Base-by-base conservation (phyloP, 805 yeast species). In the Teunomyces kruisii region DNA sequence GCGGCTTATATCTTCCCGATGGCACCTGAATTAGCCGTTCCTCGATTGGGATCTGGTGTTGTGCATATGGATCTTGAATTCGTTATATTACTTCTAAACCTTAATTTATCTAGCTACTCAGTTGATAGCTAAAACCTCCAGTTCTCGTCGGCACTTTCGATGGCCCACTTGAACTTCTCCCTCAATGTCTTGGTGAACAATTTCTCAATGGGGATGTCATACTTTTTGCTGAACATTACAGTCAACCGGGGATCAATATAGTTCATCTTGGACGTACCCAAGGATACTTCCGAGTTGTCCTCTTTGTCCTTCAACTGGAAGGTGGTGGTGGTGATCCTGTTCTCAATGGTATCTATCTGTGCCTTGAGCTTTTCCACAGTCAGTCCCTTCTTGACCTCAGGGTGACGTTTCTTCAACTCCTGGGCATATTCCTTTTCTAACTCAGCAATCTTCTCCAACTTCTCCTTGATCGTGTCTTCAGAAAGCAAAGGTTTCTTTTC, bases 111-210 rank as follows among this genome's bases (percentile, higher is more conserved):
- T 33, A 35, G 15, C 22, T 15, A 22, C 27, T n/a, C n/a, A 16
- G 9, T 28, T 28, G 10, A 22, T n/a, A 30, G 3, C 30, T 66
- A 91, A 60, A 91, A 91, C 53, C 80, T 76, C 98, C 98, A 91
- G 56, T 88, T 69, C 53, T 80, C 89, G 61, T 86, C 97, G 3
- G 83, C 90, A 43, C 91, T 83, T 64, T 91, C 96, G 43, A 92
- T 85, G 26, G 98, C 98, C 98, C 98, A 92, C 39, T 80, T 83
- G 69, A 92, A 92, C 70, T 92, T 92, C 35, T 91, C 97, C 49
- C 97, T 73, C 44, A 92, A 71, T 0, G 98, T 88, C 68, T 90
- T 91, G 9, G 97, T 86, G 56, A 92, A 90, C 33, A 92, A 73
- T 65, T 88, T 91, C 65, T 92, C 97, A 44, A 92, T 85, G 6